Conservation (phyloP, 176 grass and related monocot genomes). For the Aegilops longissima region DNA sequence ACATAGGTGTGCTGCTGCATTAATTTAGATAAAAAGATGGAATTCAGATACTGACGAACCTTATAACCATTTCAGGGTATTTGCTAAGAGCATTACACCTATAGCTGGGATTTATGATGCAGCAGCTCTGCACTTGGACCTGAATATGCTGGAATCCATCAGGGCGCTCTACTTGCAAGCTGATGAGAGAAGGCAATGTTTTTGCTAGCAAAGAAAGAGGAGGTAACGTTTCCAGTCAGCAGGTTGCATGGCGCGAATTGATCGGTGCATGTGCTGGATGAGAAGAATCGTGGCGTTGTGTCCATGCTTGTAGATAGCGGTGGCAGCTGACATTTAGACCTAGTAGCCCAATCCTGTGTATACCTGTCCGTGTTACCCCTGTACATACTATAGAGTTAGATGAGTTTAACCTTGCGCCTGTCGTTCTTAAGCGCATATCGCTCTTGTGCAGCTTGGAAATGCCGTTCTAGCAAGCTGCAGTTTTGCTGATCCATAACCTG, state of each 20-base stretch:
- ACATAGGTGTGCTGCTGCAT: neutral
- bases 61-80: slow-evolving; percentile 39
- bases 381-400: slow-evolving; percentile 61
- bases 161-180: slow-evolving; percentile 26
- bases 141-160: slow-evolving; percentile 12
- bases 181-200: slow-evolving; percentile 15
- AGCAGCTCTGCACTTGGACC: slow-evolving; percentile 24
- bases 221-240: neutral
- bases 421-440: slow-evolving; percentile 38
- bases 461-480: slow-evolving; percentile 54
- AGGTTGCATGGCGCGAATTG: neutral
- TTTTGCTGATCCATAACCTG: slow-evolving; percentile 55
- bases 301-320: slow-evolving; percentile 59
- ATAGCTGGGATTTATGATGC: slow-evolving; percentile 28
- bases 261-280: slow-evolving; percentile 17
- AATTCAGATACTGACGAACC: slow-evolving; percentile 1
- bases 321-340: slow-evolving; percentile 53
- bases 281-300: slow-evolving; percentile 33
- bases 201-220: slow-evolving; percentile 18
- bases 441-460: slow-evolving; percentile 47
- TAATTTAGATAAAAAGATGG: slow-evolving; percentile 9
- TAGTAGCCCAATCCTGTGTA: slow-evolving; percentile 49
- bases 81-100: slow-evolving; percentile 22
- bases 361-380: slow-evolving; percentile 41
- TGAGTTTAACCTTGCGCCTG: slow-evolving; percentile 39